phyloP scores from a whole-genome alignment of 805 yeast species.

The Nematodospora valgi region DNA sequence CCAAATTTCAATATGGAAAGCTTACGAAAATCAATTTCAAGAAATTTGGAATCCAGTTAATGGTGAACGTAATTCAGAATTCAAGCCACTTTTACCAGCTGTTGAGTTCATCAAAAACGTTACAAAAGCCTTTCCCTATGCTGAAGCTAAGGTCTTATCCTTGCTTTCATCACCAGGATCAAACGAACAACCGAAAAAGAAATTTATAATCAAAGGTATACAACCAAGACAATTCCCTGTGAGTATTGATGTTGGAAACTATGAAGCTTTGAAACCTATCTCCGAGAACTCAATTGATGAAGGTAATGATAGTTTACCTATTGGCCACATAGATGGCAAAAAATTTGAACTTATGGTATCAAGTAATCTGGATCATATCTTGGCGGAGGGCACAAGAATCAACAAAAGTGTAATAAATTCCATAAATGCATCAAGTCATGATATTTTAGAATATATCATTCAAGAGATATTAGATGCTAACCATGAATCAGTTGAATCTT shows the following conservation, averaged over 20 bases:
- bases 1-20: conserved; percentile 93
- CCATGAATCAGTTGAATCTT: conserved; percentile 11
- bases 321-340: conserved; percentile 35
- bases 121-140: conserved; percentile 78
- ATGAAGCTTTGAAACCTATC: conserved; percentile 36
- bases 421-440: conserved; percentile 29
- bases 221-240: conserved; percentile 74
- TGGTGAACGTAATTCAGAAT: conserved; percentile 17
- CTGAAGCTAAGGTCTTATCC: conserved; percentile 89
- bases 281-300: conserved; percentile 11
- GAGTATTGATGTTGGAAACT: conserved; percentile 39
- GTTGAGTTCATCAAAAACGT: conserved; percentile 96
- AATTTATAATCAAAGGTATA: conserved; percentile 90
- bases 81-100: conserved; percentile 68
- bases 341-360: conserved; percentile 28
- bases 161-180: conserved; percentile 36
- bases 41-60: conserved; percentile 48
- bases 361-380: conserved; percentile 16
- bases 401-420: conserved; percentile 16
- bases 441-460: conserved; percentile 30
- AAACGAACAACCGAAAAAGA: conserved; percentile 53
- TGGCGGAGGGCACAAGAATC: conserved; percentile 15
- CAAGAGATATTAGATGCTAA: conserved; percentile 23
- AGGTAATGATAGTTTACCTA: conserved; percentile 20
- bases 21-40: conserved; percentile 85